Base-by-base conservation (phyloP, 345 rosid genomes). In the Populus deltoides region DNA sequence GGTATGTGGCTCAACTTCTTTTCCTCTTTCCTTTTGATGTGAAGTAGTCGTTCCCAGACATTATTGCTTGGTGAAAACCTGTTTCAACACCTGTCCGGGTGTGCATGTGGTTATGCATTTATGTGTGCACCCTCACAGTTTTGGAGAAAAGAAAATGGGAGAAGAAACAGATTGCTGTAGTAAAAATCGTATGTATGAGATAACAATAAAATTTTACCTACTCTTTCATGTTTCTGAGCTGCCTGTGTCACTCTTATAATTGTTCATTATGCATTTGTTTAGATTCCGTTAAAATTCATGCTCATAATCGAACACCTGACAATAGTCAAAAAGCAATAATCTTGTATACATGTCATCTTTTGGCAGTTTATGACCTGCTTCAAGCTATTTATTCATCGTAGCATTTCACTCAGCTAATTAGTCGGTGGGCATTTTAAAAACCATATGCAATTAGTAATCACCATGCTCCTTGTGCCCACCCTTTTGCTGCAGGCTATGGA, bases 401-500 rank as follows among this genome's bases (percentile, higher is more conserved):
- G 38, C 69, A 57, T 35, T 51, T 76, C 2, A 15, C 22, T 31
- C 41, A 2, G 11, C 61, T 15, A 7, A n/a, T 25, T n/a, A 41
- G 3, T 29, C 17, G 22, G 24, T 9, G 36, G 17, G n/a, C 27
- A 68, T 17, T 4, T 24, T 49, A 17, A 75, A 17, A 70, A 11
- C 6, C 29, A 31, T 6, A 33, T 29, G 49, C 16, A 45, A 45
- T 45, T 12, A 45, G 49, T 18, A 49, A 51, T 33, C n/a, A 31
- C 36, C 45, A 39, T 16, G 66, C 49, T 38, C 25, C 35, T 65
- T 45, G 11, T 72, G 63, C 65, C 65, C 63, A 13, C 61, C 57
- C 53, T 66, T 47, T 16, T 33, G 18, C 80, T 78, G 86, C 89
- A 94, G 98, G 95, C 97, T 24, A 87, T 94, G 91, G 97, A 94